Base-by-base conservation (phyloP, 148 eudicot species). In the Persicaria tinctoria region DNA sequence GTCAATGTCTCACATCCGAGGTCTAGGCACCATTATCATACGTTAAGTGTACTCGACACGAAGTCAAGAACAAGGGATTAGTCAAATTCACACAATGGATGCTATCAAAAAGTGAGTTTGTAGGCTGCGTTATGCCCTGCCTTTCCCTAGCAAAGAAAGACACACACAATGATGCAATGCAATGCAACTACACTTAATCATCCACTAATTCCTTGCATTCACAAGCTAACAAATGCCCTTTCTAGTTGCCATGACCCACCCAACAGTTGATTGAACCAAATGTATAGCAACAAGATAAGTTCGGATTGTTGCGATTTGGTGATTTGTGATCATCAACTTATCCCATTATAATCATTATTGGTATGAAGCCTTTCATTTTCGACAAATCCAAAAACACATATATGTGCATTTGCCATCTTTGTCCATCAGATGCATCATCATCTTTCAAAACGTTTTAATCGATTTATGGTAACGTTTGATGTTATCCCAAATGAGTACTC, bases 261-360 rank as follows among this genome's bases (percentile, higher is more conserved):
- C 23, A 23, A 62, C 14, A 62, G 68, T 23, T 62, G 44, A 32
- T 23, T 62, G 44, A 62, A 62, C 44, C 27, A 62, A 60, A 62
- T 62, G 68, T 3, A 62, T 8, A 62, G 68, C 44, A 23, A 62
- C 7, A 9, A 27, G 68, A 62, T 62, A 62, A 62, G 68, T 27
- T 62, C 4, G 68, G 44, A 41, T 18, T 62, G 13, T 27, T 62
- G 44, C 68, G 44, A 62, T 62, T 62, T 62, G 68, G 68, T 12
- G 3, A 23, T 62, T 8, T 62, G 68, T 23, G 68, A 62, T 62
- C 45, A 27, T 62, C 9, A 10, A 27, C 44, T 23, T 60, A 60
- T 60, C 68, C 41, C 27, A 60, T 60, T 23, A 60, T 60, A 23
- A 60, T 18, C 68, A 62, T 27, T 27, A 62, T 62, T 62, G 68